These are phyloP conservation scores for Ascosphaera apis DNA, from an alignment of 2,329 filamentous ascomycete species.

Conservation along the genomic window DNA sequence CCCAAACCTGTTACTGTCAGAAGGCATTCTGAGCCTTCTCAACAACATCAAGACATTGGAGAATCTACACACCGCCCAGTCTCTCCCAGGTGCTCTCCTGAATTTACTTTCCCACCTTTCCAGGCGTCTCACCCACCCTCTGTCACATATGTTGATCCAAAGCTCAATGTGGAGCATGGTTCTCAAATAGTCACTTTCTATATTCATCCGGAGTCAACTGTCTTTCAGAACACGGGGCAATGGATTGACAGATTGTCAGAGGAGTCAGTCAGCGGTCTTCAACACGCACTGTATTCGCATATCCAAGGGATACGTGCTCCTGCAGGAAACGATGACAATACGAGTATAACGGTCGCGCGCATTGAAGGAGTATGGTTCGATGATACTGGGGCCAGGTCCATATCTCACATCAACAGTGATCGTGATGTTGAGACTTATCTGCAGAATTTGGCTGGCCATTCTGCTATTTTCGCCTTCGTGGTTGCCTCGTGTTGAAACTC, in stretches of 20 bases:
- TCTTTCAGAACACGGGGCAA: background rate
- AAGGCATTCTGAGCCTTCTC: background rate
- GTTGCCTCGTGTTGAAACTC: background rate
- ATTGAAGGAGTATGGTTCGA: background rate
- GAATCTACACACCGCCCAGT: no score
- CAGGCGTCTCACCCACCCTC: no score
- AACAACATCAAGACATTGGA: background rate
- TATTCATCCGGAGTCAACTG: background rate
- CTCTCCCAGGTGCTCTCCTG: no score
- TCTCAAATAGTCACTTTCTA: background rate
- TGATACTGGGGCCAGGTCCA: constrained; percentile 14
- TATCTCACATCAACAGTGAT: constrained; percentile 37
- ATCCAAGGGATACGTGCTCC: background rate
- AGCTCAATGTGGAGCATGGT: background rate
- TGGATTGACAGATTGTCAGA: background rate
- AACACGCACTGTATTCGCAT: background rate
- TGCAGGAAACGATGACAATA: background rate
- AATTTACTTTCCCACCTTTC: no score
- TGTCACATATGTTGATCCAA: no score
- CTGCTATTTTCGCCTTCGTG: background rate
- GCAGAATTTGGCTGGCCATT: background rate
- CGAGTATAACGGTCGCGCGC: background rate
- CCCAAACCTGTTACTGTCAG: background rate
- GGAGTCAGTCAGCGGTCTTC: background rate
- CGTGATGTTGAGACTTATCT: constrained; percentile 52